phyloP scores from a whole-genome alignment of 2,329 filamentous ascomycete genomes.

The Beauveria sp. region DNA sequence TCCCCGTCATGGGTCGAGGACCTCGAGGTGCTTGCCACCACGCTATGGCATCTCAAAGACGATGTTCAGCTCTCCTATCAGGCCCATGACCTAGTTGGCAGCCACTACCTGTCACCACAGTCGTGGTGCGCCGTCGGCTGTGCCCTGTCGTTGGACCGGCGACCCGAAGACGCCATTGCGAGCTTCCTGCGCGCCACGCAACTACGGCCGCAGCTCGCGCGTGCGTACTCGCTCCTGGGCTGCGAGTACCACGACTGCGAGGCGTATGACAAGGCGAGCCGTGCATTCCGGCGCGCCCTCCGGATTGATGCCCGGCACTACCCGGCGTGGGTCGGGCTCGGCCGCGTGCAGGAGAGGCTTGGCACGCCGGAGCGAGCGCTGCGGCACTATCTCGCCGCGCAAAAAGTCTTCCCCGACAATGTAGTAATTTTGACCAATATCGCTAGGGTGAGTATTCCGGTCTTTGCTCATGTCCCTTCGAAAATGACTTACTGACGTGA shows the following conservation, averaged over 20 bases:
- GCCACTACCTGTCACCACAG: neutral
- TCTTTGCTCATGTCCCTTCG: too few relatives aligned
- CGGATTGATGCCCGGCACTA: neutral
- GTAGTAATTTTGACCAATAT: neutral
- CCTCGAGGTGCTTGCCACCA: neutral
- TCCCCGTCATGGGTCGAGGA: neutral
- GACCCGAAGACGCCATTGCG: neutral
- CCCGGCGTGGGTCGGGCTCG: neutral
- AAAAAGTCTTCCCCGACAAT: neutral
- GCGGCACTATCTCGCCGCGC: neutral
- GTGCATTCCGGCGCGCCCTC: neutral
- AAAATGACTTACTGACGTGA: neutral
- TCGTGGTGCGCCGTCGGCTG: neutral
- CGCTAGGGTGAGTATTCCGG: neutral
- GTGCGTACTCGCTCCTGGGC: neutral
- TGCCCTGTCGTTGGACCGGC: neutral
- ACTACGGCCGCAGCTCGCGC: neutral
- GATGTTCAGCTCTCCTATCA: neutral
- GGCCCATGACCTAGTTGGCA: neutral
- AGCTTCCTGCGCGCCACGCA: neutral
- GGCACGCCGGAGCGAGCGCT: neutral
- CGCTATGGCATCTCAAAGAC: neutral
- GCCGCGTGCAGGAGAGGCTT: neutral
- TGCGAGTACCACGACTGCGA: neutral
- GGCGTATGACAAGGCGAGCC: neutral